These are phyloP conservation scores for Aspergillus steynii DNA, from an alignment of 495 filamentous ascomycete species.

Conservation along the genomic window DNA sequence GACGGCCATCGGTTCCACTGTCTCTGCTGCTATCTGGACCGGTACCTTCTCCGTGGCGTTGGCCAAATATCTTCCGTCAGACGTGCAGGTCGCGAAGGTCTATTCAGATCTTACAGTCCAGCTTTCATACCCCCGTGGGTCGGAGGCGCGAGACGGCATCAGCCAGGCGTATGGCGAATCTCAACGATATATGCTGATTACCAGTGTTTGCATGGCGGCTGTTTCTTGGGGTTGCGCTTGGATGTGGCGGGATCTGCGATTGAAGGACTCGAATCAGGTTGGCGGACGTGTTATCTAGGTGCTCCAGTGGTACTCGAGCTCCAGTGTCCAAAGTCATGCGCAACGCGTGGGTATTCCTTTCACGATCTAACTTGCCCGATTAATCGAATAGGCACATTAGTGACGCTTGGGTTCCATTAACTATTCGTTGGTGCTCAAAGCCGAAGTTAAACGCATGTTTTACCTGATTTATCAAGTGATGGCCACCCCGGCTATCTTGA, in stretches of 20 bases:
- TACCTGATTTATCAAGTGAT: too few species aligned
- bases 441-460: too few species aligned
- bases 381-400: too few species aligned
- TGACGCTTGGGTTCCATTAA: too few species aligned
- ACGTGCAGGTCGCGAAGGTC: slow-evolving; percentile 37
- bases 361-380: too few species aligned
- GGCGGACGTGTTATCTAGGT: too few species aligned
- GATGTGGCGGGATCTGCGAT: slow-evolving; percentile 55
- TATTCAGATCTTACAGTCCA: slow-evolving; percentile 52
- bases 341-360: too few species aligned
- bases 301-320: too few species aligned
- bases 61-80: slow-evolving; percentile 53
- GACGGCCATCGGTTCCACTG: slow-evolving; percentile 59
- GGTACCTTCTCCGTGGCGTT: slow-evolving; percentile 56
- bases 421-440: too few species aligned
- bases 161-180: slow-evolving; percentile 54
- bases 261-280: slow-evolving; percentile 48
- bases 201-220: slow-evolving; percentile 41
- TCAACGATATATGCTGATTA: slow-evolving; percentile 55
- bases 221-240: slow-evolving; percentile 42
- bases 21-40: slow-evolving; percentile 68
- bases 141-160: slow-evolving; percentile 52
- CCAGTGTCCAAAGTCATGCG: too few species aligned
- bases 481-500: too few species aligned
- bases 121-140: slow-evolving; percentile 50